phyloP scores from a whole-genome alignment of 1,284 basidiomycete genomes.

The Fomitopsis palustris region DNA sequence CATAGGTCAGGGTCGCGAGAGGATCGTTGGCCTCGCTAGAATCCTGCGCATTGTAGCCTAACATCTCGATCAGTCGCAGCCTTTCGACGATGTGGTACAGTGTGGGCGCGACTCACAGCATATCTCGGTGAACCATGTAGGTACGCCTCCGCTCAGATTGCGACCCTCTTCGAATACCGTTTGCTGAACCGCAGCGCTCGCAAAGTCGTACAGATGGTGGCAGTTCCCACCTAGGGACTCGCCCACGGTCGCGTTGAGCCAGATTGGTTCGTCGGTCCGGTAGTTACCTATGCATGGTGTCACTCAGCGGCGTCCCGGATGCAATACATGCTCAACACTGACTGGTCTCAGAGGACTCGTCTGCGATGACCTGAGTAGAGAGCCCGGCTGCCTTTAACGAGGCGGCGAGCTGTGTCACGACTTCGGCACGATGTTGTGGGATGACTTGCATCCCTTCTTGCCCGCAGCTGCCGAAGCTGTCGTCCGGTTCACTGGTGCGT shows the following conservation, averaged over 20 bases:
- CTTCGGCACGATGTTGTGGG: conserved; percentile 23
- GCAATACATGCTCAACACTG: neutral
- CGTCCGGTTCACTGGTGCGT: neutral
- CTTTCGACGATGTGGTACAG: too few relatives aligned
- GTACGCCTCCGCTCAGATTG: conserved; percentile 17
- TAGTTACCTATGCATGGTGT: conserved; percentile 13
- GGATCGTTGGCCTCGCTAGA: conserved; percentile 7
- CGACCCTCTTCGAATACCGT: conserved; percentile 15
- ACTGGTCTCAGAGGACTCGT: conserved; percentile 17
- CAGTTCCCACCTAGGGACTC: conserved; percentile 19
- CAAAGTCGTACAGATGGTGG: conserved; percentile 27
- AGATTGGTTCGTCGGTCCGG: conserved; percentile 20
- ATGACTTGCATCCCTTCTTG: conserved; percentile 31
- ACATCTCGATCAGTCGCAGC: neutral
- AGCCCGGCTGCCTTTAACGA: conserved; percentile 14
- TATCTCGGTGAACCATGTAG: conserved; percentile 26
- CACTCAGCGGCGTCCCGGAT: neutral
- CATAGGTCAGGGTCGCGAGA: conserved; percentile 10
- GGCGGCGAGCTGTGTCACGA: conserved; percentile 20
- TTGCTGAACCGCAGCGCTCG: conserved; percentile 13
- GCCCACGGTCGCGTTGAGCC: conserved; percentile 19
- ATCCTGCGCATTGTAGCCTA: conserved; percentile 17
- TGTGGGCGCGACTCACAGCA: conserved; percentile 11
- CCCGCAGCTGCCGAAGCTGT: conserved; percentile 17
- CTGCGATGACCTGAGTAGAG: conserved; percentile 21